These are phyloP conservation scores for Sporothrix globosa DNA, from an alignment of 2,329 filamentous ascomycete species.

Conservation along the genomic window DNA sequence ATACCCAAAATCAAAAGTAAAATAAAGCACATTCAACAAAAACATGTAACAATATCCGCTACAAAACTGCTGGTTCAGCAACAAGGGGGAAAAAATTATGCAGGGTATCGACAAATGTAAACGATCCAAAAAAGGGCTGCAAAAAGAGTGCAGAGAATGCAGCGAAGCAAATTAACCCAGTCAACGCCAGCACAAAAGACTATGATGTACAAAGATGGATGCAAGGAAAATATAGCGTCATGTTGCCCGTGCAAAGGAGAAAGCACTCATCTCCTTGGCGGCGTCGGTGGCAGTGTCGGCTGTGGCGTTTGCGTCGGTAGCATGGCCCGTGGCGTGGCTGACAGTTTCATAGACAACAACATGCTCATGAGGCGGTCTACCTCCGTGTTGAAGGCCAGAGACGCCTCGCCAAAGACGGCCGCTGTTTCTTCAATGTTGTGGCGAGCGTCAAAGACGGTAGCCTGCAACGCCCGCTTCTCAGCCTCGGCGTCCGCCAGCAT, in stretches of 20 bases:
- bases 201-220: neutral
- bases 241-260: neutral
- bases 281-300: neutral
- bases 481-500: slow-evolving; percentile 8
- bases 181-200: neutral
- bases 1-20: neutral
- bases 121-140: neutral
- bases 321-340: neutral
- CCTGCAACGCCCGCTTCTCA: slow-evolving; percentile 19
- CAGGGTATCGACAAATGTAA: slow-evolving; percentile 17
- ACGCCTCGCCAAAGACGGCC: slow-evolving; percentile 26
- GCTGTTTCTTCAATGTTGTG: slow-evolving; percentile 26
- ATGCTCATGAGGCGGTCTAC: slow-evolving; percentile 18
- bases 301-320: neutral
- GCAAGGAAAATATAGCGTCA: neutral
- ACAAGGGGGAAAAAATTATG: neutral
- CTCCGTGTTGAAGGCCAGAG: neutral
- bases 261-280: slow-evolving; percentile 2
- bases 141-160: neutral
- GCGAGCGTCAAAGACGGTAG: neutral
- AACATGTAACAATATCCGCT: neutral
- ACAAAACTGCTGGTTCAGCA: too few relatives aligned
- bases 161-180: neutral
- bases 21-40: neutral
- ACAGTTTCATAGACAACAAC: slow-evolving; percentile 16